Evolutionary conservation across 2,329 filamentous ascomycete species (phyloP), one percentile per base, ranked within the genome.

Genomic region (Pseudogymnoascus sp.): DNA sequence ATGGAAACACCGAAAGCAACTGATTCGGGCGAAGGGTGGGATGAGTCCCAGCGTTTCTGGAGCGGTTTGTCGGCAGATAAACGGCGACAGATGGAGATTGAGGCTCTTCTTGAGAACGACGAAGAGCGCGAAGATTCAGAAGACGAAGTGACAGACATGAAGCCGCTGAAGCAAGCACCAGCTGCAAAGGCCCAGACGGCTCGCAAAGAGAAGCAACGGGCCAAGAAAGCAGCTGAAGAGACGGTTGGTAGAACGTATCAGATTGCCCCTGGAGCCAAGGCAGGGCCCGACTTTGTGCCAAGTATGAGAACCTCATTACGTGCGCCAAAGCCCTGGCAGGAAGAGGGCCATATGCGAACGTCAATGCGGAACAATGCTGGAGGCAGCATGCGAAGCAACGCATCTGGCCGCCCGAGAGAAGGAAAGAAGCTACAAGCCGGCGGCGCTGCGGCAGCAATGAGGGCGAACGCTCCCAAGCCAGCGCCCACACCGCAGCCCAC

Each of bases 21-120:
- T 29, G 66, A 70, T 52, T 39, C 64, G 3, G 65, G 68, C 38
- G 68, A 70, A 58, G 70, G 70, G 0, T 91, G 88, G 89, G 83
- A 86, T 65, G 80, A 82, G 61, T 83, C 86, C 14, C 89, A 88
- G 68, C 77, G 82, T 0, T 90, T 88, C 68, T 91, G 88, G 89
- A 85, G 81, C 65, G 83, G 83, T 60, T 73, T 91, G 6, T 86
- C 81, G 6, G 77, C 79, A 1, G 82, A 88, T 33, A 84, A 86
- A 69, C 82, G 86, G 45, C 81, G 81, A 6, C 81, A 86, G 69
- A 72, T 80, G 58, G 79, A 83, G 63, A 79, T 84, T 52, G 80
- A 78, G 2, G 81, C 71, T n/a, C 63, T 75, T 8, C 74, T 77
- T 6, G 80, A 82, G 33, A 76, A 74, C 1, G 78, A 81, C 61